Conservation (phyloP, 2,329 filamentous ascomycete species). For the Trichoderma oligosporum region DNA sequence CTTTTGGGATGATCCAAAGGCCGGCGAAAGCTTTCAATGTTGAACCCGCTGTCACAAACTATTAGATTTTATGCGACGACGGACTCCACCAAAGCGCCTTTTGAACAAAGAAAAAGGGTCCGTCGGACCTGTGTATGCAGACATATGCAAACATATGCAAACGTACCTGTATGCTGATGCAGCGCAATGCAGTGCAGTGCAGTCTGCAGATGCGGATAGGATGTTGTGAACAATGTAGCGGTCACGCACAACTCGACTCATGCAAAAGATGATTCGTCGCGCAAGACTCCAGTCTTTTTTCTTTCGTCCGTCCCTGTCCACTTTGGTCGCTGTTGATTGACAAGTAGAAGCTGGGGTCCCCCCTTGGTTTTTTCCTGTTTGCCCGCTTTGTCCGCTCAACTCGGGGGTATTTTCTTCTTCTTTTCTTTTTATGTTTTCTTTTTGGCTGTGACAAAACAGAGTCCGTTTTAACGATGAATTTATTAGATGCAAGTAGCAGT, state of each 20-base stretch:
- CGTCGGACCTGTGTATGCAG: background rate
- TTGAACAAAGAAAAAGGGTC: background rate
- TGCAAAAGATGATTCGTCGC: no score
- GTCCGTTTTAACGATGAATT: background rate
- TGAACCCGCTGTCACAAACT: background rate
- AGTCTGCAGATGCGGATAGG: conserved; percentile 6
- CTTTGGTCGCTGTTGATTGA: background rate
- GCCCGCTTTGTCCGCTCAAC: no score
- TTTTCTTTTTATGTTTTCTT: background rate
- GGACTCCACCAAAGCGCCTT: conserved; percentile 1
- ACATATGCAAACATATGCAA: background rate
- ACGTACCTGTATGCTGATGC: background rate
- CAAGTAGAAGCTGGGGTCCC: background rate
- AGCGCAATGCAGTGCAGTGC: conserved; percentile 2
- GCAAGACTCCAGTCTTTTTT: background rate
- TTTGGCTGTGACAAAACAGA: background rate
- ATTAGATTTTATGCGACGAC: background rate
- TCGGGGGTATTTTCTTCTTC: background rate
- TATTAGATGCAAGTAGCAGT: background rate
- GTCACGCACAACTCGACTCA: conserved; percentile 16
- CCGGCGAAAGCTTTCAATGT: conserved; percentile 3
- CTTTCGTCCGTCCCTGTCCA: conserved; percentile 3
- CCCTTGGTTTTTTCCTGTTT: background rate
- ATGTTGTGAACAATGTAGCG: conserved; percentile 15
- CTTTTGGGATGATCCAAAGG: conserved; percentile 9